A percentile compares a stretch with the other conserved stretches of the same genome.
Conservation (phyloP, 1,284 basidiomycete species). For the Trichosporon ovoides region DNA sequence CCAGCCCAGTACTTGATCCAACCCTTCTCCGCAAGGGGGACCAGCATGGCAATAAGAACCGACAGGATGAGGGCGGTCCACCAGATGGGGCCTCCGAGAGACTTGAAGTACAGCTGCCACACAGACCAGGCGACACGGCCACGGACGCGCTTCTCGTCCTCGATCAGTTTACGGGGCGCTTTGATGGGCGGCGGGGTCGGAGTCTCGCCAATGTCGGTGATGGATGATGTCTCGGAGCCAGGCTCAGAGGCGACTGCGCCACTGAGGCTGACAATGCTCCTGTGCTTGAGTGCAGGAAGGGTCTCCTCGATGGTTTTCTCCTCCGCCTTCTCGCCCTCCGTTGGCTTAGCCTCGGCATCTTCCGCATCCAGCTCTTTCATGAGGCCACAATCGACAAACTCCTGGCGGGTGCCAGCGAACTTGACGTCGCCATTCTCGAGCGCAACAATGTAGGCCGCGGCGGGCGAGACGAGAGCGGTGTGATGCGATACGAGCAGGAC, state of each 20-base stretch:
- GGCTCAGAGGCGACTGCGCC: constrained; percentile 31
- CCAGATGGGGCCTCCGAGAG: constrained; percentile 39
- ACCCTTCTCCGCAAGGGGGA: constrained; percentile 73
- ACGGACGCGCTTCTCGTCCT: constrained; percentile 81
- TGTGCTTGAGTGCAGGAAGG: constrained; percentile 24
- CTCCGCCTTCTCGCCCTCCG: constrained; percentile 49
- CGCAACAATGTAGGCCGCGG: constrained; percentile 54
- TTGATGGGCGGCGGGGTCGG: constrained; percentile 47
- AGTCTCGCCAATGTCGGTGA: constrained; percentile 39
- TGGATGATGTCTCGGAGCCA: constrained; percentile 40
- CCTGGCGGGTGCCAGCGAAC: constrained; percentile 63
- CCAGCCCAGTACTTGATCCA: constrained; percentile 61
- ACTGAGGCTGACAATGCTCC: constrained; percentile 31
- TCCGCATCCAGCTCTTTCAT: constrained; percentile 63
- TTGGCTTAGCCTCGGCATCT: constrained; percentile 49
- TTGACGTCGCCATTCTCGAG: constrained; percentile 77
- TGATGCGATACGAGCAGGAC: constrained; percentile 86
- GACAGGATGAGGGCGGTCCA: constrained; percentile 65
- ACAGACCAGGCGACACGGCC: constrained; percentile 72
- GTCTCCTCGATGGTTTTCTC: constrained; percentile 47
- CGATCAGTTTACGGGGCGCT: constrained; percentile 73
- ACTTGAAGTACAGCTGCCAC: constrained; percentile 69
- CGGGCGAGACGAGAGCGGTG: constrained; percentile 43
- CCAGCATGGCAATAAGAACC: constrained; percentile 61
- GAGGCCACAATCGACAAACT: constrained; percentile 63